Percentiles rank a stretch among this genome's conserved stretches.
phyloP scores from a whole-genome alignment of 1,284 basidiomycete species.

The Pseudozyma sp. region DNA sequence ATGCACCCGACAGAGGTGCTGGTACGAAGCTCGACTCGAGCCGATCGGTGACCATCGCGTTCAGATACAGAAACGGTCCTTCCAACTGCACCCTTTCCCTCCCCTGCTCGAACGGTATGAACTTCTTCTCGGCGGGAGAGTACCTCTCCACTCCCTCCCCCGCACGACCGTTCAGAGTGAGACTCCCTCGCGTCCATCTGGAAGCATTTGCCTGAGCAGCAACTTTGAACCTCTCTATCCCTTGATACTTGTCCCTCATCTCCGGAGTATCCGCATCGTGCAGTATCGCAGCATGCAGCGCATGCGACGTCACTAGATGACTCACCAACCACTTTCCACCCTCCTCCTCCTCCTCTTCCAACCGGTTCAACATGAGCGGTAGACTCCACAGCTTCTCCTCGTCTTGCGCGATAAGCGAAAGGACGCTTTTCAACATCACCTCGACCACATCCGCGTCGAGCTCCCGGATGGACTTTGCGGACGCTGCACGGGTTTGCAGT shows the following conservation, averaged over 20 bases:
- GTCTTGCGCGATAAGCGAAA: background rate
- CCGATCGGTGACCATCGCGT: slow-evolving; percentile 82
- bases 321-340: slow-evolving; percentile 60
- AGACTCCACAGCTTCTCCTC: background rate
- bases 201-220: slow-evolving; percentile 82
- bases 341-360: background rate
- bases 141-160: slow-evolving; percentile 73
- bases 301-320: slow-evolving; percentile 72
- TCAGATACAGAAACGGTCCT: slow-evolving; percentile 87
- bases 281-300: slow-evolving; percentile 88
- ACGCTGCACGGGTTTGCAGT: slow-evolving; percentile 20
- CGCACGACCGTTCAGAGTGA: slow-evolving; percentile 71
- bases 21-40: slow-evolving; percentile 85
- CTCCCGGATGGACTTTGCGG: background rate
- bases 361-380: slow-evolving; percentile 23
- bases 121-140: slow-evolving; percentile 70
- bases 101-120: slow-evolving; percentile 71
- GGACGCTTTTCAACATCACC: slow-evolving; percentile 21
- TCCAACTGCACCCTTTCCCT: slow-evolving; percentile 52
- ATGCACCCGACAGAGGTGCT: slow-evolving; percentile 73
- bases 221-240: slow-evolving; percentile 85
- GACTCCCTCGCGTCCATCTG: slow-evolving; percentile 78
- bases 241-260: slow-evolving; percentile 77
- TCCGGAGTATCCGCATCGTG: slow-evolving; percentile 72
- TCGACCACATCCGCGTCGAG: background rate